These are phyloP conservation scores for Exophiala lecanii-corni DNA, from an alignment of 2,329 filamentous ascomycete species.

Conservation along the genomic window DNA sequence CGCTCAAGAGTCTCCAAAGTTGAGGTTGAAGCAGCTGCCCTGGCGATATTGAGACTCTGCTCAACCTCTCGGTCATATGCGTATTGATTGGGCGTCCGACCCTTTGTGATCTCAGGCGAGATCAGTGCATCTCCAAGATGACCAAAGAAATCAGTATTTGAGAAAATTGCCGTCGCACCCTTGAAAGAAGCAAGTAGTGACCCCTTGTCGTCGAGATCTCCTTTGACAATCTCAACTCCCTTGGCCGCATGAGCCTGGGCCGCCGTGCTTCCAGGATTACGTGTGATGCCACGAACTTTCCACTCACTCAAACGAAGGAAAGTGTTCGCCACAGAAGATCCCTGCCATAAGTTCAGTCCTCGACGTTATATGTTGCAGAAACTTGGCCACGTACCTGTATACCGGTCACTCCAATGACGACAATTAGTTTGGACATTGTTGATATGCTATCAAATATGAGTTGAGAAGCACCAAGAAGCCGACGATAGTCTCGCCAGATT, in stretches of 20 bases:
- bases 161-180: slow-evolving; percentile 50
- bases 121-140: slow-evolving; percentile 44
- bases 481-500: too few relatives aligned
- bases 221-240: slow-evolving; percentile 31
- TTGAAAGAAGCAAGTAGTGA: slow-evolving; percentile 31
- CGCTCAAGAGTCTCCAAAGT: slow-evolving; percentile 44
- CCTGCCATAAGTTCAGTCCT: too few relatives aligned
- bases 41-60: slow-evolving; percentile 53
- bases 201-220: slow-evolving; percentile 29
- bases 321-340: slow-evolving; percentile 29
- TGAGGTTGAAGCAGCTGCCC: slow-evolving; percentile 45
- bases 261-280: slow-evolving; percentile 26
- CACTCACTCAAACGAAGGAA: slow-evolving; percentile 30
- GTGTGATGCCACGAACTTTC: slow-evolving; percentile 33
- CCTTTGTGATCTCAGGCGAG: slow-evolving; percentile 22
- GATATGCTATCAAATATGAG: too few relatives aligned
- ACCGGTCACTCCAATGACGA: slow-evolving; percentile 50
- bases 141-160: slow-evolving; percentile 54
- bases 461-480: too few relatives aligned
- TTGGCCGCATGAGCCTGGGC: slow-evolving; percentile 24
- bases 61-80: slow-evolving; percentile 48
- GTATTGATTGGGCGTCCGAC: slow-evolving; percentile 32
- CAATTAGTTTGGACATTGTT: slow-evolving; percentile 36
- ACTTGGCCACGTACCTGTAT: too few relatives aligned
- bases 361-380: too few relatives aligned